Evolutionary conservation across 257 asterid genomes (phyloP).

Genomic region (Solanum commersonii): DNA sequence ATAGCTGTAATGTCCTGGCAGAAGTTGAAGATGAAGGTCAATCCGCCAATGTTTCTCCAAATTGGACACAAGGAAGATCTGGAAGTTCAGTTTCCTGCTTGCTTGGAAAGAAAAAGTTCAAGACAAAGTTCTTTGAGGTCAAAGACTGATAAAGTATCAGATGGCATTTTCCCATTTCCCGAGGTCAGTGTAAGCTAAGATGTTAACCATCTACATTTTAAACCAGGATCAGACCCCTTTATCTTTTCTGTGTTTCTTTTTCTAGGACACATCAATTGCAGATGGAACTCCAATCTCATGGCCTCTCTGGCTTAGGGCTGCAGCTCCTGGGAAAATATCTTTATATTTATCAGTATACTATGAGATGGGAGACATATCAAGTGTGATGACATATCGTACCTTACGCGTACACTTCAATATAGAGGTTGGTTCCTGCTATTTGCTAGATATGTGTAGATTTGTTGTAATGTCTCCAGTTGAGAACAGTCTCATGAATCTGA

Average conservation of each 20-base stretch:
- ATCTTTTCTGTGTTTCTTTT: conserved; percentile 9
- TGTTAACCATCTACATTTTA: conserved; percentile 3
- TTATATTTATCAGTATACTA: conserved; percentile 61
- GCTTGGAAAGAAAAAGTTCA: conserved; percentile 41
- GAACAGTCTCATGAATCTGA: background rate
- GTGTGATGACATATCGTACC: conserved; percentile 65
- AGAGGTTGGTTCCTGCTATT: conserved; percentile 43
- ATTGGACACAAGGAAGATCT: conserved; percentile 52
- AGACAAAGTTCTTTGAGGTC: conserved; percentile 20
- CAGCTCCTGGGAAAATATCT: conserved; percentile 69
- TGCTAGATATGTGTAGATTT: background rate
- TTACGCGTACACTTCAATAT: conserved; percentile 72
- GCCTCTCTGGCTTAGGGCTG: conserved; percentile 98
- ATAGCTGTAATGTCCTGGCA: conserved; percentile 25
- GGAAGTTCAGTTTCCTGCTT: conserved; percentile 63
- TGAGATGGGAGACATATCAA: conserved; percentile 64
- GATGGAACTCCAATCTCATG: conserved; percentile 53
- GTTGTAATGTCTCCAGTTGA: background rate
- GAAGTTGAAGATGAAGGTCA: conserved; percentile 88
- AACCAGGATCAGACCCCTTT: background rate
- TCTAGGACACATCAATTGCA: conserved; percentile 41
- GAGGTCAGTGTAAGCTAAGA: conserved; percentile 42
- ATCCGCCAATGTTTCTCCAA: conserved; percentile 68
- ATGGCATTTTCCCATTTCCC: conserved; percentile 49
- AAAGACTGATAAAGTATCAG: conserved; percentile 21